Evolutionary conservation across 345 rosid genomes (phyloP), one percentile per base, ranked within the genome.

Genomic region (Camelina hispida): DNA sequence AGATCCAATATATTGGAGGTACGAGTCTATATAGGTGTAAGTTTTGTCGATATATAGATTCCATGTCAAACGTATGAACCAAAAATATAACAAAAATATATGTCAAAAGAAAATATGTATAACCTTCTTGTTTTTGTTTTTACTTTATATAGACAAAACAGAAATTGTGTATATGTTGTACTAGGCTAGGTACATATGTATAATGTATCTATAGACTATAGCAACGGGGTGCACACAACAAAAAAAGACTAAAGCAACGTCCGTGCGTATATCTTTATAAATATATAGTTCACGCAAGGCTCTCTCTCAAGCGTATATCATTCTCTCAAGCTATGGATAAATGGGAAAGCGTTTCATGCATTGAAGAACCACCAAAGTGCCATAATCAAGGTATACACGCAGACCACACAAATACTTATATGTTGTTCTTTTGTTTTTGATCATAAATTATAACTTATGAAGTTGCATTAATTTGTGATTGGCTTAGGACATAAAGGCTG

Each of bases 381-480:
- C 35, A 74, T 58, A 52, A 35, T 37, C 71, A 55, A 75, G 68
- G 78, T 75, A 73, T 28, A 42, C 7, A 18, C 13, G 15, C n/a
- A 50, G 2, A 43, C 43, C 52, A 48, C 25, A 32, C n/a, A 34
- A 8, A 42, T 6, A 7, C 13, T 13, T 17, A 9, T 42, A n/a
- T n/a, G 6, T 42, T 12, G n/a, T 42, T 42, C 40, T 37, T 37
- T 9, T 1, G 15, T 13, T 40, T 40, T 1, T 4, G 46, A 42
- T 13, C 23, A 22, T 22, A 13, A 42, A 42, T 3, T 14, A 25
- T 40, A 8, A 61, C 61, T 68, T 46, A 32, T 42, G 15, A 18
- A 16, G 16, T 38, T 52, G 34, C 43, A 38, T 38, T 12, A 50
- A 50, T 10, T 38, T 20, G 1, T 61, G 16, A 23, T 30, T 40